Evolutionary conservation across 805 yeast genomes (phyloP).

Genomic region (Sugiyamaella chiloensis): DNA sequence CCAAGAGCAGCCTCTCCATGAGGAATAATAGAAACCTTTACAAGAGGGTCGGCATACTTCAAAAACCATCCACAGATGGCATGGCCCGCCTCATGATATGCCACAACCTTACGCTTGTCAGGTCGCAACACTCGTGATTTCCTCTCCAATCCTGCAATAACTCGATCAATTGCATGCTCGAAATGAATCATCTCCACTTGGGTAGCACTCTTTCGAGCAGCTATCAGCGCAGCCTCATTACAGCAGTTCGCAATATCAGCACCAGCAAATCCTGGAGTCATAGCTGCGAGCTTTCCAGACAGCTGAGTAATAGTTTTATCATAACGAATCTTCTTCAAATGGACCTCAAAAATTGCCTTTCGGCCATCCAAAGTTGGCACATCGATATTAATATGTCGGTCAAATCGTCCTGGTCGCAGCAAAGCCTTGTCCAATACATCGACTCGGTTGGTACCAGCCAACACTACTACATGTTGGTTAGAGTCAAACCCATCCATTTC

Average conservation of each 20-base stretch:
- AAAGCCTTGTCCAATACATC: constrained; percentile 88
- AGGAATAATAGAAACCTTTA: constrained; percentile 92
- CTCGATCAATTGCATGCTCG: constrained; percentile 91
- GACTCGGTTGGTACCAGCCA: constrained; percentile 93
- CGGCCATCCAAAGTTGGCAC: constrained; percentile 88
- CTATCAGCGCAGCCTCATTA: constrained; percentile 91
- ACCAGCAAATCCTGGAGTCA: constrained; percentile 95
- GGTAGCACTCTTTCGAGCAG: constrained; percentile 72
- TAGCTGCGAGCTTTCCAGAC: constrained; percentile 81
- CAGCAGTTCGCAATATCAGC: constrained; percentile 95
- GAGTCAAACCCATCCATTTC: constrained; percentile 94
- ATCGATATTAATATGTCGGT: constrained; percentile 82
- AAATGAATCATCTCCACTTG: constrained; percentile 68
- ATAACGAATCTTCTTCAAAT: constrained; percentile 56
- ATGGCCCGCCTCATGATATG: constrained; percentile 96
- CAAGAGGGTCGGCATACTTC: constrained; percentile 81
- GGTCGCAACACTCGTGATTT: constrained; percentile 74
- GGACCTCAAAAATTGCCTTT: constrained; percentile 79
- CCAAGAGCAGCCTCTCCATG: constrained; percentile 94
- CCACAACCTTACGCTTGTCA: constrained; percentile 80
- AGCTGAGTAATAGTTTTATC: constrained; percentile 41
- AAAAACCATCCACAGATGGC: constrained; percentile 95
- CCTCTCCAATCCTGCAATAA: constrained; percentile 89
- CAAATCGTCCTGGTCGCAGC: constrained; percentile 93
- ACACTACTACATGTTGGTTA: constrained; percentile 86